Evolutionary conservation across 2,329 filamentous ascomycete species (phyloP), one percentile per base, ranked within the genome.

Genomic region (Xenoacremonium recifei): DNA sequence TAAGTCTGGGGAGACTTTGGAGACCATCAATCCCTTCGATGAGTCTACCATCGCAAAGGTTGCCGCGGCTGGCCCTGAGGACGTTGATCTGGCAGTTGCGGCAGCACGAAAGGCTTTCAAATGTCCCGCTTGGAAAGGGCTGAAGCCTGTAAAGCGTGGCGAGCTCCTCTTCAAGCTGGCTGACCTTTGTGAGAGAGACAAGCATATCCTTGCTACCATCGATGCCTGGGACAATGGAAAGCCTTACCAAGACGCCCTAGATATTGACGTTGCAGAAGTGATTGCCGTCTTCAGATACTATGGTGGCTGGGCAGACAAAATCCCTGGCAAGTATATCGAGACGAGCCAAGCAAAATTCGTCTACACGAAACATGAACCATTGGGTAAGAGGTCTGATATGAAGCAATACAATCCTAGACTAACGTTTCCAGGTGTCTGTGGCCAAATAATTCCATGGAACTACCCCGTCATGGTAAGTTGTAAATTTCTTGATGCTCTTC

Each of bases 161-260:
- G 72, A 73, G 19, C 60, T 90, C 40, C 76, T 91, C 72, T 76
- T 75, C 61, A 87, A 84, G 63, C 77, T 91, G 21, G 80, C 83
- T 20, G 77, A 57, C 19, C 55, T 48, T 7, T 54, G 89, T 32
- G 82, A 87, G 50, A 62, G 81, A 59, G 74, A 89, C 61, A 76
- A 72, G 35, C 69, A 72, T 43, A 45, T 60, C 2, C 57, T 72
- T 23, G 68, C 69, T 20, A 70, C 70, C 1, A 65, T 71, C 5
- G 87, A 92, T 64, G 87, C 87, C 0, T 90, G 85, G 85, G 87
- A 91, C 17, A 58, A 58, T 19, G 87, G 85, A 64, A 60, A 60
- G 48, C 82, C 85, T 4, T 88, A 85, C 63, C 64, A 66, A 4
- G 79, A 82, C 15, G 73, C 85, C 0, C 58, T 82, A 18, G 72